Evolutionary conservation across 306 rosid species (phyloP).

Genomic region (apple (Malus domestica)): ASM211411v1 NC_041789.1:26739501-26740000

Average conservation of each 20-base stretch:
- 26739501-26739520: constrained; percentile 71
- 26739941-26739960: neutral
- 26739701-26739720: constrained; percentile 52
- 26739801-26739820: constrained; percentile 18
- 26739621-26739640: constrained; percentile 38
- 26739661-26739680: constrained; percentile 60
- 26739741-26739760: constrained; percentile 51
- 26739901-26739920: neutral
- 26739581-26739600: constrained; percentile 61
- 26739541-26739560: constrained; percentile 48
- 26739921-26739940: neutral
- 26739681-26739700: constrained; percentile 61
- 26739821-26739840: constrained; percentile 7
- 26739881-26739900: neutral
- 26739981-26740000: neutral
- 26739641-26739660: constrained; percentile 56
- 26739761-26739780: constrained; percentile 40
- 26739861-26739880: neutral
- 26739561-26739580: constrained; percentile 51
- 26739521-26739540: constrained; percentile 53
- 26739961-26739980: neutral
- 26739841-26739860: neutral
- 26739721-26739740: constrained; percentile 56
- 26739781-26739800: constrained; percentile 28
- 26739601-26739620: constrained; percentile 48